phyloP scores from a whole-genome alignment of 164 flowering plant species.

The Vitis riparia region DNA sequence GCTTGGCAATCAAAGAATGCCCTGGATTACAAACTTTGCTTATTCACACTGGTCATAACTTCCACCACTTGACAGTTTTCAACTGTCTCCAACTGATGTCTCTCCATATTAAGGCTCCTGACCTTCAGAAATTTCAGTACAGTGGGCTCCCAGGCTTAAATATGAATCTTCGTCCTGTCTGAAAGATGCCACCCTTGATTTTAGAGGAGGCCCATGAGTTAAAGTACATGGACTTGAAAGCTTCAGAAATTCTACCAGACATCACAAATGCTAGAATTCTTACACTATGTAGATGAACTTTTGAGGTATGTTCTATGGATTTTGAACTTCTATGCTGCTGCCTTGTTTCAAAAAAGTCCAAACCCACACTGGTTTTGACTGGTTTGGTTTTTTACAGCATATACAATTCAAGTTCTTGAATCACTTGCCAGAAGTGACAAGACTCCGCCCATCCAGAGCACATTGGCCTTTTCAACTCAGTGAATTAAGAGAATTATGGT shows the following conservation, averaged over 20 bases:
- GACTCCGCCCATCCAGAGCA: too few relatives aligned
- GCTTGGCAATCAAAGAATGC: background rate
- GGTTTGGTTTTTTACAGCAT: background rate
- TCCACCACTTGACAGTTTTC: background rate
- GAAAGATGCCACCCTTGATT: conserved; percentile 5
- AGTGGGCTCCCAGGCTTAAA: background rate
- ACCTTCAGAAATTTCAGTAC: background rate
- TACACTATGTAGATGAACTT: background rate
- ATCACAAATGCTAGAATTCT: background rate
- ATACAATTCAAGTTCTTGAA: too few relatives aligned
- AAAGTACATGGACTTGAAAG: background rate
- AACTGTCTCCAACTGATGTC: conserved; percentile 1
- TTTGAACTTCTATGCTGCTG: too few relatives aligned
- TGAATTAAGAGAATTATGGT: conserved; percentile 23
- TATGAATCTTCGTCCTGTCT: background rate
- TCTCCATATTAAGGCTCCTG: background rate
- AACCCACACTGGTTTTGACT: too few relatives aligned
- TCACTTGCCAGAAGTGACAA: too few relatives aligned
- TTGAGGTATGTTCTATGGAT: conserved; percentile 18
- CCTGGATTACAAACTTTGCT: background rate
- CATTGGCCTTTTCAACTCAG: conserved; percentile 10
- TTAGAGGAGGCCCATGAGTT: background rate
- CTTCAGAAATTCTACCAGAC: background rate
- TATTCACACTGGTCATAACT: background rate
- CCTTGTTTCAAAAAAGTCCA: too few relatives aligned